Percentiles rank a stretch among this genome's conserved stretches.
Conservation (phyloP, 1,284 basidiomycete species). For the Ustilago nuda region DNA sequence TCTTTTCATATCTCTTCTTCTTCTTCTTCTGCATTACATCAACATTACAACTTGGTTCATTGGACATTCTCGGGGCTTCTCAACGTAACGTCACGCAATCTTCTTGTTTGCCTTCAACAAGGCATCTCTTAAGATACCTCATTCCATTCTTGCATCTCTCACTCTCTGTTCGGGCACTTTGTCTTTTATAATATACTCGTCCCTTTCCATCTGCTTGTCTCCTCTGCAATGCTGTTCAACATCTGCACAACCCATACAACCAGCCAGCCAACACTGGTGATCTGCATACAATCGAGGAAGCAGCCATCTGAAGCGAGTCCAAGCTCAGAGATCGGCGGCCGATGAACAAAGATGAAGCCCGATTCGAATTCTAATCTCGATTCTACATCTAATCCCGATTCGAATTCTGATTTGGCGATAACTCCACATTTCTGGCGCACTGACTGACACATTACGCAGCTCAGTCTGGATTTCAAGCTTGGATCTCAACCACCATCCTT, state of each 20-base stretch:
- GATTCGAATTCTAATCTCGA: constrained; percentile 1
- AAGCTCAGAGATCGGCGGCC: neutral
- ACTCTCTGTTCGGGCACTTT: constrained; percentile 20
- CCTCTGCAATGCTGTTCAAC: constrained; percentile 51
- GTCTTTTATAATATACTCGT: constrained; percentile 10
- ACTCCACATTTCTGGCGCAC: constrained; percentile 23
- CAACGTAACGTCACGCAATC: constrained; percentile 51
- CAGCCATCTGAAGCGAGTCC: neutral
- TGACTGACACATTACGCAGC: constrained; percentile 34
- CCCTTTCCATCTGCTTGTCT: constrained; percentile 33
- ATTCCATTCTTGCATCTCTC: constrained; percentile 14
- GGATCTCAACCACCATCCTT: constrained; percentile 7
- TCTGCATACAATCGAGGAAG: neutral
- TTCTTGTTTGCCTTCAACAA: constrained; percentile 51
- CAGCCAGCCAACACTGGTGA: constrained; percentile 8
- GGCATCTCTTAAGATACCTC: constrained; percentile 40
- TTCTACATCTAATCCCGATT: constrained; percentile 3
- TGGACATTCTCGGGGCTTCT: constrained; percentile 47
- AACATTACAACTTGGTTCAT: constrained; percentile 10
- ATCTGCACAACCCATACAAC: constrained; percentile 42
- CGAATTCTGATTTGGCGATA: neutral
- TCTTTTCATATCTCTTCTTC: neutral
- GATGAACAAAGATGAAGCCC: neutral
- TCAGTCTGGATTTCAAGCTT: constrained; percentile 19
- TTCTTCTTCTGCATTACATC: constrained; percentile 15